Evolutionary conservation across 306 rosid species (phyloP), one percentile per base, ranked within the genome.

Genomic region (Begonia masoniana): DNA sequence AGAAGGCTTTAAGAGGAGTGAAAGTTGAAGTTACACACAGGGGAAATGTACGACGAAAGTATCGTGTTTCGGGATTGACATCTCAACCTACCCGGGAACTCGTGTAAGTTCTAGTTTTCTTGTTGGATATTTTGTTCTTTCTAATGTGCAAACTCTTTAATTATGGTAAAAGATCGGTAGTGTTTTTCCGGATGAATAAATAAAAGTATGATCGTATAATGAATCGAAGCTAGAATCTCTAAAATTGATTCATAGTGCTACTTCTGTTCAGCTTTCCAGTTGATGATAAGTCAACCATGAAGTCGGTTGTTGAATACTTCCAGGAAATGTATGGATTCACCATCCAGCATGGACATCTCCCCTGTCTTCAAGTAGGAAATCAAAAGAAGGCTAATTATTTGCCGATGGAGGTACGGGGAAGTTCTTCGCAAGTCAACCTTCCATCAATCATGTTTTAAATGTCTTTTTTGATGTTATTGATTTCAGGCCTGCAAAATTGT

Each of bases 261-360:
- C 57, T 61, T 48, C 57, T 49, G 65, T 43, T 23, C 69, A 91
- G 99, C 71, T 86, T 91, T 69, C 99, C 96, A 7, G 99, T 91
- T 43, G 99, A 91, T 64, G 94, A 86, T 72, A 81, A 86, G 62
- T 77, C 87, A 36, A 86, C 88, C 15, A 91, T 91, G 99, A 91
- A 91, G 62, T 86, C 99, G 0, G 99, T 91, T 13, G 91, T 86
- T 65, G 96, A 91, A 65, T 91, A 91, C 78, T 91, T 91, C 71
- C 92, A 86, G 64, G 99, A 91, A 76, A 83, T 86, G 96, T 91
- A 91, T 62, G 99, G 92, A 57, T 91, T 86, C 78, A 81, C 86
- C 57, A 91, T 91, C 70, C 82, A 91, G 64, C 82, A 81, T 15
- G 73, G 78, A n/a, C 99, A 91, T 68, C 96, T 91, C 73, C 99